These are phyloP conservation scores for Boeremia exigua DNA, from an alignment of 2,329 filamentous ascomycete species.

Conservation along the genomic window DNA sequence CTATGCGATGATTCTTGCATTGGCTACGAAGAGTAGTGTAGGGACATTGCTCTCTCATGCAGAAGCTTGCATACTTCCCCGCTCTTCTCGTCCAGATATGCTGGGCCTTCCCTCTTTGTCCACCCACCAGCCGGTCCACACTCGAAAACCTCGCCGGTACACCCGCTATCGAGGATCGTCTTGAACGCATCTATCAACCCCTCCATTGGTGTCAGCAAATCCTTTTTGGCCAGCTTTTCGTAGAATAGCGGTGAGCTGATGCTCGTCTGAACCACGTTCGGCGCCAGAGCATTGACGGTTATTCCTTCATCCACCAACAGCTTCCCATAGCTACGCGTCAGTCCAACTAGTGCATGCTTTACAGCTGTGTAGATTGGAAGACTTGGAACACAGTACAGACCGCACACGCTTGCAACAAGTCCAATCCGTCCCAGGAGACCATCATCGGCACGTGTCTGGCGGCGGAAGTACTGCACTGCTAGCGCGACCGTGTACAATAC, in stretches of 20 bases:
- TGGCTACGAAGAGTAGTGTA: slow-evolving; percentile 16
- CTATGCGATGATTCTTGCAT: neutral
- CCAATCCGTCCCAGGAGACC: slow-evolving; percentile 45
- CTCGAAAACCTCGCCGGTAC: slow-evolving; percentile 52
- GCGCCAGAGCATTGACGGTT: slow-evolving; percentile 52
- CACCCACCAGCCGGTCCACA: slow-evolving; percentile 48
- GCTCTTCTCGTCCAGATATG: slow-evolving; percentile 42
- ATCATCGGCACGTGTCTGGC: slow-evolving; percentile 43
- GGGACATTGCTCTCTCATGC: neutral
- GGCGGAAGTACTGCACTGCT: slow-evolving; percentile 53
- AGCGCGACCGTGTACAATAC: slow-evolving; percentile 52
- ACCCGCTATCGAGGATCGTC: slow-evolving; percentile 40
- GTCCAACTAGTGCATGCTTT: slow-evolving; percentile 50
- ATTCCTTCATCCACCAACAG: slow-evolving; percentile 50
- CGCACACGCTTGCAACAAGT: slow-evolving; percentile 50
- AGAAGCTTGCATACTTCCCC: slow-evolving; percentile 23
- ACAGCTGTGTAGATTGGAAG: slow-evolving; percentile 54
- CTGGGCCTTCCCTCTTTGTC: slow-evolving; percentile 31
- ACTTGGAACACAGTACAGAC: slow-evolving; percentile 51
- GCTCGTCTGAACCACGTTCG: slow-evolving; percentile 50
- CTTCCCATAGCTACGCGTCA: slow-evolving; percentile 51
- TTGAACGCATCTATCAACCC: slow-evolving; percentile 51
- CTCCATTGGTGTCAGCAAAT: slow-evolving; percentile 50
- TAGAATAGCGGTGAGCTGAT: slow-evolving; percentile 50
- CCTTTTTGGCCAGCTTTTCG: slow-evolving; percentile 41